These are phyloP conservation scores for Xylaria sp. DNA, from an alignment of 2,329 filamentous ascomycete species.

Conservation along the genomic window DNA sequence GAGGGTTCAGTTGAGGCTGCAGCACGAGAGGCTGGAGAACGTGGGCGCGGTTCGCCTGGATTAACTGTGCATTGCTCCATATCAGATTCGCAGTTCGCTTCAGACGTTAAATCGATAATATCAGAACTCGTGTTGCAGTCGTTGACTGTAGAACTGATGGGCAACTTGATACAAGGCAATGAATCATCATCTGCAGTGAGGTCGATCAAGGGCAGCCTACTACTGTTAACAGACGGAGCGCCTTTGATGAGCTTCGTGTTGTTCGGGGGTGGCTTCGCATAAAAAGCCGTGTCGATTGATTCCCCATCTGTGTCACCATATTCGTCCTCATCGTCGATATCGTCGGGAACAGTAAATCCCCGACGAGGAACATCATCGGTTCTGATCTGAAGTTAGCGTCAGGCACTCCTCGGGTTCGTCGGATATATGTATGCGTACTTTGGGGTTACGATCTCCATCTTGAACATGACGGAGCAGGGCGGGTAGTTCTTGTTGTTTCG, in stretches of 20 bases:
- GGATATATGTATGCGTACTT: constrained; percentile 32
- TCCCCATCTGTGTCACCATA: constrained; percentile 34
- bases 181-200: constrained; percentile 42
- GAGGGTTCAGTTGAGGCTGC: neutral
- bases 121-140: constrained; percentile 35
- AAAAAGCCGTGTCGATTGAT: neutral
- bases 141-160: neutral
- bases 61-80: constrained; percentile 16
- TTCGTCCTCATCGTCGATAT: constrained; percentile 48
- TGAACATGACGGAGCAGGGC: constrained; percentile 53
- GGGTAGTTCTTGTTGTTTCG: constrained; percentile 52
- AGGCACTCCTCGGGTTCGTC: neutral
- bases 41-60: neutral
- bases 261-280: neutral
- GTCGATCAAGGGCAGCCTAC: constrained; percentile 37
- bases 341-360: constrained; percentile 58
- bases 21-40: neutral
- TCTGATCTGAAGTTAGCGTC: constrained; percentile 34
- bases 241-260: neutral
- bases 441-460: constrained; percentile 42
- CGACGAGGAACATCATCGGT: constrained; percentile 40
- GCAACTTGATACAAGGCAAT: constrained; percentile 7
- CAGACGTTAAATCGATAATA: constrained; percentile 44
- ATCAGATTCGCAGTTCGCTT: constrained; percentile 37
- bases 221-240: constrained; percentile 13